Conservation (phyloP, 805 yeast species). For the Saturnispora bothae region DNA sequence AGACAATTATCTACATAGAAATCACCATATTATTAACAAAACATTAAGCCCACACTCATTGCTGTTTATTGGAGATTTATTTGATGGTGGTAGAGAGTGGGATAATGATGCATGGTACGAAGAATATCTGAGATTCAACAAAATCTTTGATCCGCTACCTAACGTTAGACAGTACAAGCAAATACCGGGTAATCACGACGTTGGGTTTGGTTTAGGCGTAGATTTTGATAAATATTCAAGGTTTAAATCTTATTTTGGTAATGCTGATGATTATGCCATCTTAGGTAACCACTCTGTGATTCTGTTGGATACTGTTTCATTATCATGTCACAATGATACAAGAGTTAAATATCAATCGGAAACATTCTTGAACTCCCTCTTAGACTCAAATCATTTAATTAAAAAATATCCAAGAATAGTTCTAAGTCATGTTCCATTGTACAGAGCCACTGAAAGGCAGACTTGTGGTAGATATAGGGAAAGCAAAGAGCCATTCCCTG, state of each 20-base stretch:
- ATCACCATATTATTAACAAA: constrained; percentile 43
- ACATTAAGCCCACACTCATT: constrained; percentile 70
- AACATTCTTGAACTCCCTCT: constrained; percentile 37
- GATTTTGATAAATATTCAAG: constrained; percentile 45
- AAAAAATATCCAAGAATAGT: constrained; percentile 49
- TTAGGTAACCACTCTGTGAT: constrained; percentile 67
- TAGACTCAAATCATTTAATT: constrained; percentile 13
- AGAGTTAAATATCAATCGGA: constrained; percentile 37
- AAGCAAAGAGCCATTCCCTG: constrained; percentile 50
- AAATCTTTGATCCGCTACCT: constrained; percentile 39
- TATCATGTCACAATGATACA: constrained; percentile 47
- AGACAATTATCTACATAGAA: constrained; percentile 73
- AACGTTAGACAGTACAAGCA: constrained; percentile 28
- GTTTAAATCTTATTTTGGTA: constrained; percentile 67
- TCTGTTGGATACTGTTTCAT: constrained; percentile 72
- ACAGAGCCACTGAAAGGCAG: constrained; percentile 50
- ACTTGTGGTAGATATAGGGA: constrained; percentile 75
- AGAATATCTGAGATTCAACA: constrained; percentile 60
- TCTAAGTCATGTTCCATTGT: constrained; percentile 82
- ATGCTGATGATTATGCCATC: constrained; percentile 41
- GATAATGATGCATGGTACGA: constrained; percentile 48
- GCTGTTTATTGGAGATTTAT: constrained; percentile 79
- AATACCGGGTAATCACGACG: constrained; percentile 94
- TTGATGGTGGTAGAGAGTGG: constrained; percentile 93
- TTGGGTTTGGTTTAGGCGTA: constrained; percentile 80